Base-by-base conservation (phyloP, 495 filamentous ascomycete species). In the Aspergillus panamensis region DNA sequence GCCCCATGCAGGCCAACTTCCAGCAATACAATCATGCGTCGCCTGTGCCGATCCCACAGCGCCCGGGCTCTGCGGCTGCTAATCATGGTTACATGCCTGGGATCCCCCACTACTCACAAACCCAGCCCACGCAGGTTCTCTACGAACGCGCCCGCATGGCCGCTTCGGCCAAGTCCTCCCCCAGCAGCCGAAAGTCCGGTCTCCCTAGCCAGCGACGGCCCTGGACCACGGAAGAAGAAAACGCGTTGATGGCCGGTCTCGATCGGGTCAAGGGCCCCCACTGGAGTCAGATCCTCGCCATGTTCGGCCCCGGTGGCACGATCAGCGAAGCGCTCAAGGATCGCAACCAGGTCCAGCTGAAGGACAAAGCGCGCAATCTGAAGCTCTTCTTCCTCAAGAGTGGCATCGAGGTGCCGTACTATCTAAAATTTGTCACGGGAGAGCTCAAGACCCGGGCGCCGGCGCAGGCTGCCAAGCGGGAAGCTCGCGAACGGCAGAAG, bases 301-400 rank as follows among this genome's bases (percentile, higher is more conserved):
- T 97, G 65, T 96, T 92, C 64, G 92, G 92, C 0, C 82, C 84
- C 0, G 89, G 89, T 33, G 92, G 92, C 5, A 87, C 85, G 3
- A 83, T 94, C 52, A 92, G 87, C 49, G 87, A 94, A 60, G 87
- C 90, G 6, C 77, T 97, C 35, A 96, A 95, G 63, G 93, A 96
- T 63, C 84, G 92, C 40, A 96, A 92, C 49, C 92, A 97, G 67
- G 93, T 97, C 0, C 92, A 97, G 66, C 78, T 97, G 13, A 97
- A 97, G 66, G 92, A 97, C 66, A 97, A 97, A 69, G 92, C 92
- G 8, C 80, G 92, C 35, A 97, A 97, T 56, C 69, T 97, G 54
- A 97, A 97, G 70, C 80, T 97, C 0, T 96, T 96, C 74, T 96
- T 96, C 71, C 75, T 97, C 51, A 97, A 97, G 74, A 93, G 87